phyloP scores from a whole-genome alignment of 2,329 filamentous ascomycete species.

The Domatiomyces globalis region DNA sequence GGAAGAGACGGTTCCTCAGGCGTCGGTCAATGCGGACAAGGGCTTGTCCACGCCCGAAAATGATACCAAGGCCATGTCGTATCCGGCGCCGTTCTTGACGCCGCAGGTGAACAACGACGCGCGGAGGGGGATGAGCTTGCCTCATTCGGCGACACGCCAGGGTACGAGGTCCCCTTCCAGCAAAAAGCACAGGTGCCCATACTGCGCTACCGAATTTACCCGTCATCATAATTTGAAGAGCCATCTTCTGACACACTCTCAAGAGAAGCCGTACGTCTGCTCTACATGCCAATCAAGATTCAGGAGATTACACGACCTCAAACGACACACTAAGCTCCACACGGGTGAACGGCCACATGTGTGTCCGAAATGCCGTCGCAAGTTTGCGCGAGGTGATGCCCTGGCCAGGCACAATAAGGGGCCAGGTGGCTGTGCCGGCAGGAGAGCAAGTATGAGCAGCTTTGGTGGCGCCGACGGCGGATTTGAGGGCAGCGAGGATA shows the following conservation, averaged over 20 bases:
- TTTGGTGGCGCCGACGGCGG: slow-evolving; percentile 65
- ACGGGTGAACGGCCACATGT: slow-evolving; percentile 92
- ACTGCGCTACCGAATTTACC: slow-evolving; percentile 93
- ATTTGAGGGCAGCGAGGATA: slow-evolving; percentile 40
- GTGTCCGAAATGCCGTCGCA: slow-evolving; percentile 84
- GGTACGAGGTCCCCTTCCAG: slow-evolving; percentile 55
- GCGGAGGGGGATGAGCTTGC: slow-evolving; percentile 45
- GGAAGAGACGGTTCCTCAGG: slow-evolving; percentile 30
- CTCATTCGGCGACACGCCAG: slow-evolving; percentile 41
- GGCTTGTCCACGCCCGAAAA: slow-evolving; percentile 28
- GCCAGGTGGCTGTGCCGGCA: slow-evolving; percentile 83
- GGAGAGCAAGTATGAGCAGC: slow-evolving; percentile 70
- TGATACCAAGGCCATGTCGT: slow-evolving; percentile 47
- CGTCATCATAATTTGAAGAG: slow-evolving; percentile 96
- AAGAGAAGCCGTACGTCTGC: slow-evolving; percentile 95
- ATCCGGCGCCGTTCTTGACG: slow-evolving; percentile 42
- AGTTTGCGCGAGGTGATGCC: slow-evolving; percentile 90
- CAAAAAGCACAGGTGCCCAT: slow-evolving; percentile 93
- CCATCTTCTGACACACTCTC: slow-evolving; percentile 89
- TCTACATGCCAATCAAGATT: slow-evolving; percentile 89
- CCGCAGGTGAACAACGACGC: slow-evolving; percentile 36
- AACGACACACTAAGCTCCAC: slow-evolving; percentile 90
- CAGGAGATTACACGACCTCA: slow-evolving; percentile 81
- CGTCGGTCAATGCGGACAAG: slow-evolving; percentile 20
- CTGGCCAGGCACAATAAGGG: slow-evolving; percentile 91